A percentile compares a stretch with the other conserved stretches of the same genome.
Evolutionary conservation across 257 asterid species (phyloP).

Genomic region (Coffea eugenioides): DNA sequence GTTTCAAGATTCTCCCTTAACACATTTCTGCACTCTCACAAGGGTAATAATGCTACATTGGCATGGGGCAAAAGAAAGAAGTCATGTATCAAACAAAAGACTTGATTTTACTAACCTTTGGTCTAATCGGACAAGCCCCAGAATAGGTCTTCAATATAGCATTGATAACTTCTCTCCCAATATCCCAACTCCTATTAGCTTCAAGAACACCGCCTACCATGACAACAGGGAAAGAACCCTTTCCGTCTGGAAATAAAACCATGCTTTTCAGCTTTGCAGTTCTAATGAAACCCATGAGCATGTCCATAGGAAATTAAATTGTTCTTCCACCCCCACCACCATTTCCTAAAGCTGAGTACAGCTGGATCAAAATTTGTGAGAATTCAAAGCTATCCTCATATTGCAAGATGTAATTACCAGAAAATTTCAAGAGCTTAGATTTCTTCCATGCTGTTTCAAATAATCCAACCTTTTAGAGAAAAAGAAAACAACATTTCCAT

Average conservation of each 20-base stretch:
- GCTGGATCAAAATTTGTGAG: not conserved
- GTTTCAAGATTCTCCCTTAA: not conserved
- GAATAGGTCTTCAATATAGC: constrained; percentile 67
- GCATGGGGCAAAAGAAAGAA: not conserved
- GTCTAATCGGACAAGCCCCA: constrained; percentile 71
- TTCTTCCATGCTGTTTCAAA: not conserved
- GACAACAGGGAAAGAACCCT: constrained; percentile 74
- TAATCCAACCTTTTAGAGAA: not conserved
- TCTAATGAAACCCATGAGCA: not conserved
- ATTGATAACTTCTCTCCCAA: constrained; percentile 66
- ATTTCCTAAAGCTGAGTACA: not conserved
- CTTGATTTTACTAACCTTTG: constrained; percentile 56
- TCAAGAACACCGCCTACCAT: constrained; percentile 95
- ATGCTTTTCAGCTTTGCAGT: constrained; percentile 3
- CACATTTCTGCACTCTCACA: no score
- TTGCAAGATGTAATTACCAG: not conserved
- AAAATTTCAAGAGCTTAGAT: not conserved
- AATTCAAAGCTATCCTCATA: not conserved
- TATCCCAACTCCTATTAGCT: constrained; percentile 80
- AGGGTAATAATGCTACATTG: not conserved
- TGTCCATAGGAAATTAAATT: not conserved
- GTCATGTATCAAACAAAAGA: not conserved
- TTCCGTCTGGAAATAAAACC: constrained; percentile 60
- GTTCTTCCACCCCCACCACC: not conserved
- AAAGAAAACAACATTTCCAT: not conserved